Conservation (phyloP, 106 monocot genomes). For the Phalaenopsis equestris region DNA sequence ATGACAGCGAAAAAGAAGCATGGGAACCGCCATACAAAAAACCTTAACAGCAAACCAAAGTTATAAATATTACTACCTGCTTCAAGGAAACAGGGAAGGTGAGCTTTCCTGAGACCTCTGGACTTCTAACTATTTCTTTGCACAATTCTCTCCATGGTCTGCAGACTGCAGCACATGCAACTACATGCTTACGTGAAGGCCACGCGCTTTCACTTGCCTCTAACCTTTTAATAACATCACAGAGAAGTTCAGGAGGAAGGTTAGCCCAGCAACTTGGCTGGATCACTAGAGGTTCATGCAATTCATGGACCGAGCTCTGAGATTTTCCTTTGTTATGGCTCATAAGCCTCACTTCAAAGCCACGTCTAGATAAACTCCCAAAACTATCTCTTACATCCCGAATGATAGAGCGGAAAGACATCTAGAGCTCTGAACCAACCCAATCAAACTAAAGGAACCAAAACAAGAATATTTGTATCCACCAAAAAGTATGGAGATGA, state of each 20-base stretch:
- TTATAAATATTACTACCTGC: conserved; percentile 16
- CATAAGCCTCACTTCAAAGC: conserved; percentile 20
- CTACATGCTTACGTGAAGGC: conserved; percentile 33
- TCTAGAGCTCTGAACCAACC: neutral
- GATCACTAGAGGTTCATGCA: conserved; percentile 13
- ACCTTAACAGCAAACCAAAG: neutral
- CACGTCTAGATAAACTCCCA: conserved; percentile 28
- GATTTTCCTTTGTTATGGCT: conserved; percentile 24
- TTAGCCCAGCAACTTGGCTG: conserved; percentile 26
- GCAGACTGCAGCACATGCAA: conserved; percentile 33
- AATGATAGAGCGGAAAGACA: conserved; percentile 26
- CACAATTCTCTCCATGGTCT: conserved; percentile 35
- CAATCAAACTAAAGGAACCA: neutral
- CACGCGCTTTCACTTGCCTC: conserved; percentile 34
- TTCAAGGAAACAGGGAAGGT: conserved; percentile 37
- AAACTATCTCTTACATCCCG: conserved; percentile 33
- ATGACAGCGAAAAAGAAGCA: neutral
- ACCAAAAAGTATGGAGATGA: too few relatives aligned
- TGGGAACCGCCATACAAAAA: too few relatives aligned
- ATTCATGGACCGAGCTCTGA: conserved; percentile 27
- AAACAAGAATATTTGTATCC: neutral
- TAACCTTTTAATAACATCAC: conserved; percentile 33
- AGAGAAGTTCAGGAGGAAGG: conserved; percentile 34
- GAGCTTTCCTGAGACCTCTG: conserved; percentile 34
- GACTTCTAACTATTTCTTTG: conserved; percentile 32